These are phyloP conservation scores for Mycena amicta DNA, from an alignment of 768 basidiomycete genomes.

Conservation along the genomic window DNA sequence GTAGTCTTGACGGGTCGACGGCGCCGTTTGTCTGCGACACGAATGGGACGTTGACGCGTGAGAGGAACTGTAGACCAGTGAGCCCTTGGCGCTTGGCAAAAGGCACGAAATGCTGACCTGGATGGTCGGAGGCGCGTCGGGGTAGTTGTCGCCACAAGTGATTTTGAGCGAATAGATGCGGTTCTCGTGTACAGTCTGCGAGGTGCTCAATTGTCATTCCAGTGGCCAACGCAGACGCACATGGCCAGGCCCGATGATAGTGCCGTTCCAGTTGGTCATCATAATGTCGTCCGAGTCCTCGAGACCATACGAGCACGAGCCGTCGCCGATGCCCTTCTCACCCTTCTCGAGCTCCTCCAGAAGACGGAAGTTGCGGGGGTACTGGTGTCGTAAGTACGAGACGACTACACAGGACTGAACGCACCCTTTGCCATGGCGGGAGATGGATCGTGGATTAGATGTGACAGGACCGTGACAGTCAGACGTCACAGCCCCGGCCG, in stretches of 20 bases:
- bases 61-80: conserved; percentile 56
- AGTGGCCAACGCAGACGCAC: conserved; percentile 47
- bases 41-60: conserved; percentile 91
- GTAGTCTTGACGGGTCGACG: conserved; percentile 74
- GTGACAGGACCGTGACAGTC: background rate
- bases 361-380: conserved; percentile 90
- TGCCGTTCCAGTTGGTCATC: conserved; percentile 99
- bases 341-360: conserved; percentile 99
- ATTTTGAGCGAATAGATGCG: conserved; percentile 97
- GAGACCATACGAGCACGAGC: conserved; percentile 94
- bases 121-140: conserved; percentile 76
- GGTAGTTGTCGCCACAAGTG: conserved; percentile 74
- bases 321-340: conserved; percentile 99
- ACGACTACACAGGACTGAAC: too few species aligned
- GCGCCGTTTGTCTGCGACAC: conserved; percentile 75
- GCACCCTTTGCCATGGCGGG: conserved; percentile 53
- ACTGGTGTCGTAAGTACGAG: background rate
- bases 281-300: conserved; percentile 95
- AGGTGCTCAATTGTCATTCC: background rate
- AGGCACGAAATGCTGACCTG: conserved; percentile 32
- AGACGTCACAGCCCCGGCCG: conserved; percentile 1
- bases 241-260: conserved; percentile 97
- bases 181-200: conserved; percentile 95
- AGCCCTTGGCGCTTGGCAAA: background rate
- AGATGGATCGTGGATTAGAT: conserved; percentile 13